Evolutionary conservation across 169 alveolate genomes (phyloP).

Genomic region (Fabrea salina): DNA sequence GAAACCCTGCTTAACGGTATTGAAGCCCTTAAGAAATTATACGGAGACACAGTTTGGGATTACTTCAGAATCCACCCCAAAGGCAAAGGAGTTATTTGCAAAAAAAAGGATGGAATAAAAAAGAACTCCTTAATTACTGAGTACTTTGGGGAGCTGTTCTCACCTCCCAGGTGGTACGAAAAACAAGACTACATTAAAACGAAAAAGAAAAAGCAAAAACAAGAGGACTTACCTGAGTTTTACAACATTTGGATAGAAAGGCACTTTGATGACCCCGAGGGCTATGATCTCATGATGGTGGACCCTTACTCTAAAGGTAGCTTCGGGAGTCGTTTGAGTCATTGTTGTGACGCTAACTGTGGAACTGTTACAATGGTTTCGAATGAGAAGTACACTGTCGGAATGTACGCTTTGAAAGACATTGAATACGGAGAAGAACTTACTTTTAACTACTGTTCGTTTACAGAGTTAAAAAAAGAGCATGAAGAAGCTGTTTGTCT

Average conservation of each 20-base stretch:
- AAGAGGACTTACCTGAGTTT: conserved; percentile 79
- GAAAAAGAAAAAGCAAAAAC: conserved; percentile 35
- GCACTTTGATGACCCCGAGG: conserved; percentile 80
- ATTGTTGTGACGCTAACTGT: conserved; percentile 84
- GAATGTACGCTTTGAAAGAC: conserved; percentile 84
- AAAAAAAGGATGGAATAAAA: conserved; percentile 68
- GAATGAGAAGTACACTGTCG: conserved; percentile 75
- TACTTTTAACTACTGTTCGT: conserved; percentile 82
- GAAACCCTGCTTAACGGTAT: not conserved
- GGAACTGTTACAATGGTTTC: conserved; percentile 76
- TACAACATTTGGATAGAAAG: conserved; percentile 83
- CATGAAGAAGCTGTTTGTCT: conserved; percentile 80
- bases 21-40: not conserved
- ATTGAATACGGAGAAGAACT: conserved; percentile 82
- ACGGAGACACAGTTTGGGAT: not conserved
- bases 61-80: not conserved
- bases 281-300: conserved; percentile 75
- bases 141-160: conserved; percentile 3
- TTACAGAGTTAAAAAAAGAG: conserved; percentile 82
- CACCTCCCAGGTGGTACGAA: not conserved
- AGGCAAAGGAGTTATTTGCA: conserved; percentile 1
- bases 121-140: conserved; percentile 39
- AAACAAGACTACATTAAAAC: not conserved
- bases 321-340: conserved; percentile 79
- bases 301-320: conserved; percentile 83